Percentiles rank a stretch among this genome's conserved stretches.
Conservation (phyloP, 1,284 basidiomycete genomes). For the Xerocomus minutiporus region DNA sequence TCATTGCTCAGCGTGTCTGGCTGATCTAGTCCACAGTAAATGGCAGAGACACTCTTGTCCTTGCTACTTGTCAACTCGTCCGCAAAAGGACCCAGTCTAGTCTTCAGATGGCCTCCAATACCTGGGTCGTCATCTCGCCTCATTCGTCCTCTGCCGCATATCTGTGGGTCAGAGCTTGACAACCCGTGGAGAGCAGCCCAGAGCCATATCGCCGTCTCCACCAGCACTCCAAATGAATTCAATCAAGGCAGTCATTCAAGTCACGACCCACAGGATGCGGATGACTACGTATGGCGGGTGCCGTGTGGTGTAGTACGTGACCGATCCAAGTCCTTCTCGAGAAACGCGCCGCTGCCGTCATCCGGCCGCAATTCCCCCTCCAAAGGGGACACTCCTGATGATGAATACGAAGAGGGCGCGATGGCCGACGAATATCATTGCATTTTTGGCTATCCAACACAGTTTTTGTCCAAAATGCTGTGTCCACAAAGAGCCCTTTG, state of each 20-base stretch:
- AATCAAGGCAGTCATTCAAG: conserved; percentile 23
- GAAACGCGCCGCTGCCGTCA: conserved; percentile 36
- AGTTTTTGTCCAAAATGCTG: conserved; percentile 79
- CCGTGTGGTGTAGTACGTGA: conserved; percentile 39
- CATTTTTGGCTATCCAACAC: conserved; percentile 76
- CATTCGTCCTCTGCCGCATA: conserved; percentile 54
- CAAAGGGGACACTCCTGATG: conserved; percentile 35
- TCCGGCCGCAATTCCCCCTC: conserved; percentile 45
- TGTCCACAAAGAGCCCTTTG: conserved; percentile 79
- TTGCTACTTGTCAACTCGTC: conserved; percentile 73
- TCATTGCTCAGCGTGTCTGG: too few relatives aligned
- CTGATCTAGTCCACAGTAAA: conserved; percentile 20
- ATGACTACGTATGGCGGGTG: conserved; percentile 56
- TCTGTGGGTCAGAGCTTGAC: conserved; percentile 51
- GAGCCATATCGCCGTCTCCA: conserved; percentile 24
- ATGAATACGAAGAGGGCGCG: conserved; percentile 35
- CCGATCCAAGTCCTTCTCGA: conserved; percentile 42
- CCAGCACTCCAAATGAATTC: conserved; percentile 14
- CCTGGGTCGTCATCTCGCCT: conserved; percentile 56
- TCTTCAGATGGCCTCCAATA: conserved; percentile 70
- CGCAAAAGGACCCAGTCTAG: conserved; percentile 66
- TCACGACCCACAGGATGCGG: conserved; percentile 24
- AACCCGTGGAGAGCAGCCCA: conserved; percentile 68
- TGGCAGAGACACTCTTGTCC: conserved; percentile 70
- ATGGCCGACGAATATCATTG: conserved; percentile 54